phyloP scores from a whole-genome alignment of 176 grass and related monocot genomes.

The Elymus sibiricus region DNA sequence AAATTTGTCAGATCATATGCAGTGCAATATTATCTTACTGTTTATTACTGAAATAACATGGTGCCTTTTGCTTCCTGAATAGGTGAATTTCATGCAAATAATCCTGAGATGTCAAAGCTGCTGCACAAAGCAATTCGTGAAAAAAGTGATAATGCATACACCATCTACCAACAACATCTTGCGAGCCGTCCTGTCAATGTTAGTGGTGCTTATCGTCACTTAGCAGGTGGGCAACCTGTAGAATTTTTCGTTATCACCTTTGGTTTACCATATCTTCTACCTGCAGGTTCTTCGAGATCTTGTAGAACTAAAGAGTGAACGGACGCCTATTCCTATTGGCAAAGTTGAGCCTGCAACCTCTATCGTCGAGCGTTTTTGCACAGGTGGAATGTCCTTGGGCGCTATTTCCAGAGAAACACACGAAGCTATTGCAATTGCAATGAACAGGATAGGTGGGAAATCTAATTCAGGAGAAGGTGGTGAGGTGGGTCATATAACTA shows the following conservation, averaged over 20 bases:
- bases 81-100: constrained; percentile 99
- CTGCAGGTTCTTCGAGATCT: constrained; percentile 95
- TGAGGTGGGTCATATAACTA: constrained; percentile 63
- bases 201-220: constrained; percentile 41
- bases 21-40: not conserved
- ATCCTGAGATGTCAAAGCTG: constrained; percentile 99
- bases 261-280: constrained; percentile 23
- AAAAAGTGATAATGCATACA: constrained; percentile 92
- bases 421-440: constrained; percentile 98
- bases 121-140: constrained; percentile 96
- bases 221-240: constrained; percentile 19
- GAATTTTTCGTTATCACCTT: constrained; percentile 2
- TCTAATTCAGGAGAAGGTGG: constrained; percentile 99
- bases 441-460: constrained; percentile 98
- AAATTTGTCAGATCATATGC: not conserved
- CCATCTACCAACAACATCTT: constrained; percentile 98
- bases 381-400: constrained; percentile 99
- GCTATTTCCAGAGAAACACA: constrained; percentile 99
- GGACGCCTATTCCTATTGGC: constrained; percentile 74
- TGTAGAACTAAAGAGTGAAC: constrained; percentile 87
- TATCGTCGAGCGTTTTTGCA: constrained; percentile 95
- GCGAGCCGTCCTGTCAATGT: constrained; percentile 97
- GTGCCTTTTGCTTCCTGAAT: constrained; percentile 17
- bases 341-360: constrained; percentile 96
- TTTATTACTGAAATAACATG: constrained; percentile 17